A percentile compares a stretch with the other conserved stretches of the same genome.
These are phyloP conservation scores for Puccinia polysora DNA, from an alignment of 1,284 basidiomycete genomes.

Conservation along the genomic window DNA sequence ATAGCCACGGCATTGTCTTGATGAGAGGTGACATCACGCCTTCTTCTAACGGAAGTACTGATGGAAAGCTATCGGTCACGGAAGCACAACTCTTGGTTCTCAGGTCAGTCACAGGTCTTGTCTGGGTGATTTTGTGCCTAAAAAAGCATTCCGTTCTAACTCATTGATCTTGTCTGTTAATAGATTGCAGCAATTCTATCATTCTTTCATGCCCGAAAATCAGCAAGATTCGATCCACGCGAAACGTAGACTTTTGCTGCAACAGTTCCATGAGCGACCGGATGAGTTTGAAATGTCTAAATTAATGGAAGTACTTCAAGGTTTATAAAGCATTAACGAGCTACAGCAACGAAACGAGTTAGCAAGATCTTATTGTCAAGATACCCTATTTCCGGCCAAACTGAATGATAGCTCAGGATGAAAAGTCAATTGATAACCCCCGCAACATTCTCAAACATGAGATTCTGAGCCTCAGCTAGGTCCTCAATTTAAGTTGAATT, in stretches of 20 bases:
- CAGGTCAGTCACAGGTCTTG: conserved; percentile 67
- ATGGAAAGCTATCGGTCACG: conserved; percentile 46
- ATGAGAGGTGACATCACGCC: conserved; percentile 88
- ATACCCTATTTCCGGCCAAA: no score
- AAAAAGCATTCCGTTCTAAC: conserved; percentile 50
- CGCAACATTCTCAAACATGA: no score
- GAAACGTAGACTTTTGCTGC: conserved; percentile 59
- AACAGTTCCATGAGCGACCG: conserved; percentile 68
- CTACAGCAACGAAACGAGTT: no score
- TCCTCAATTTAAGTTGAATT: no score
- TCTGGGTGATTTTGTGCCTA: conserved; percentile 59
- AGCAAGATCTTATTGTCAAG: no score
- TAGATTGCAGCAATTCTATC: conserved; percentile 42
- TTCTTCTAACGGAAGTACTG: conserved; percentile 55
- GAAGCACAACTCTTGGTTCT: conserved; percentile 54
- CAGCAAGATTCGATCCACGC: conserved; percentile 2
- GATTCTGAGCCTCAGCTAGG: no score
- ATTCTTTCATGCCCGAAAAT: conserved; percentile 45
- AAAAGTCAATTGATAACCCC: no score
- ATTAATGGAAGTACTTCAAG: conserved; percentile 52
- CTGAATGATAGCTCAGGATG: no score
- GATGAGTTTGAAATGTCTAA: conserved; percentile 70
- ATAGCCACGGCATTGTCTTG: conserved; percentile 75
- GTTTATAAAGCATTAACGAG: conserved; percentile 9
- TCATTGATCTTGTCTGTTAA: background rate